These are phyloP conservation scores for Aspergillus japonicus DNA, from an alignment of 2,329 filamentous ascomycete genomes.

Conservation along the genomic window DNA sequence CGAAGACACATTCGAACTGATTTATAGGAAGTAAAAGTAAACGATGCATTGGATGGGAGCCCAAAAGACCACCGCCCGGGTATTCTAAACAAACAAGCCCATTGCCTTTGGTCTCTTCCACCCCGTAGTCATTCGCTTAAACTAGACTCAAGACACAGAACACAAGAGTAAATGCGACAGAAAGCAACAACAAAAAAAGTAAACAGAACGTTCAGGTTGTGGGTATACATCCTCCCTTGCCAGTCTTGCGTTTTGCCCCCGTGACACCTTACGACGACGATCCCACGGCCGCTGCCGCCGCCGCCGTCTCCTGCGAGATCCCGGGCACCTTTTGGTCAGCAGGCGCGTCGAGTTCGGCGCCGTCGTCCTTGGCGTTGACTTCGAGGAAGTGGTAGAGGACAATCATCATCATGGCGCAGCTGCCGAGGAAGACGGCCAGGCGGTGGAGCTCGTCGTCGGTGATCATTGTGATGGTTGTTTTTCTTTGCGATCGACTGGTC, in stretches of 20 bases:
- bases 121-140: not conserved
- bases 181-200: not conserved
- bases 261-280: not conserved
- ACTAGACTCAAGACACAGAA: not conserved
- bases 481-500: not conserved
- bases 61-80: not conserved
- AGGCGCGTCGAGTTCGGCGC: constrained; percentile 11
- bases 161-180: not conserved
- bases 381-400: constrained; percentile 96
- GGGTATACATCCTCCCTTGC: not conserved
- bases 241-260: not conserved
- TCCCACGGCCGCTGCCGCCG: not conserved
- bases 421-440: constrained; percentile 90
- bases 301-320: not conserved
- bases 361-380: constrained; percentile 71
- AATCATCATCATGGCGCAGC: constrained; percentile 84
- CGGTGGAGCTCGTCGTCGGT: constrained; percentile 88
- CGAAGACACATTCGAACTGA: not conserved
- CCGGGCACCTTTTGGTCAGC: constrained; percentile 16
- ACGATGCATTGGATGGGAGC: not conserved
- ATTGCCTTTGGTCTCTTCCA: not conserved
- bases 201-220: not conserved
- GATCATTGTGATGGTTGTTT: constrained; percentile 68
- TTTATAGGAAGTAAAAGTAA: not conserved
- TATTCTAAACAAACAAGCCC: not conserved